These are phyloP conservation scores for Fusarium kyushuense DNA, from an alignment of 2,329 filamentous ascomycete species.

Conservation along the genomic window DNA sequence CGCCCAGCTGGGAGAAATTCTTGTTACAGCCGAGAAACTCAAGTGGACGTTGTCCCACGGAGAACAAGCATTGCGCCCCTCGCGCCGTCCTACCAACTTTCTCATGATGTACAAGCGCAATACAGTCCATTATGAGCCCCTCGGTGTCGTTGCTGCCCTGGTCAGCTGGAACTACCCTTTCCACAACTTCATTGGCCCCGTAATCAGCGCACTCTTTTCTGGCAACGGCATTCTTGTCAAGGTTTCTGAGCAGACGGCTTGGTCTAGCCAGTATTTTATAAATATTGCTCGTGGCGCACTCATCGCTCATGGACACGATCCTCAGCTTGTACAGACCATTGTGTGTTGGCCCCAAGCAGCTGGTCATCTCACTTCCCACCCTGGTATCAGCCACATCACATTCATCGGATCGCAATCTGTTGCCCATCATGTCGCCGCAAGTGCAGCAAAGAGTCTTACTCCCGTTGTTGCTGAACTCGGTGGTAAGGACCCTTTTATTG, in stretches of 20 bases:
- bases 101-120: constrained; percentile 97
- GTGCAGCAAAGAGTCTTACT: constrained; percentile 86
- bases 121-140: constrained; percentile 87
- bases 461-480: constrained; percentile 92
- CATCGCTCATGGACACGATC: constrained; percentile 82
- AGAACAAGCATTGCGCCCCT: constrained; percentile 80
- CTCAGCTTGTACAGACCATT: constrained; percentile 84
- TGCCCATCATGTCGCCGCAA: constrained; percentile 87
- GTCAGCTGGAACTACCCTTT: constrained; percentile 99
- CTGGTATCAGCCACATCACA: constrained; percentile 86
- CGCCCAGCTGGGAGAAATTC: constrained; percentile 91
- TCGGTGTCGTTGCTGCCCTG: constrained; percentile 91
- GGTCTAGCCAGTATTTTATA: constrained; percentile 87
- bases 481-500: constrained; percentile 91
- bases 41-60: constrained; percentile 94
- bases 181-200: constrained; percentile 92
- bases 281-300: constrained; percentile 83
- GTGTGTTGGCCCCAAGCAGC: constrained; percentile 90
- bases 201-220: constrained; percentile 90
- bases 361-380: constrained; percentile 84
- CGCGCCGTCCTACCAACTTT: constrained; percentile 84
- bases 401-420: constrained; percentile 94
- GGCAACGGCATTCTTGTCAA: constrained; percentile 95
- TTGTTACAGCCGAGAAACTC: constrained; percentile 93
- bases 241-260: constrained; percentile 94